Evolutionary conservation across 768 basidiomycete genomes (phyloP), one percentile per base, ranked within the genome.

Genomic region (Pisolithus marmoratus): DNA sequence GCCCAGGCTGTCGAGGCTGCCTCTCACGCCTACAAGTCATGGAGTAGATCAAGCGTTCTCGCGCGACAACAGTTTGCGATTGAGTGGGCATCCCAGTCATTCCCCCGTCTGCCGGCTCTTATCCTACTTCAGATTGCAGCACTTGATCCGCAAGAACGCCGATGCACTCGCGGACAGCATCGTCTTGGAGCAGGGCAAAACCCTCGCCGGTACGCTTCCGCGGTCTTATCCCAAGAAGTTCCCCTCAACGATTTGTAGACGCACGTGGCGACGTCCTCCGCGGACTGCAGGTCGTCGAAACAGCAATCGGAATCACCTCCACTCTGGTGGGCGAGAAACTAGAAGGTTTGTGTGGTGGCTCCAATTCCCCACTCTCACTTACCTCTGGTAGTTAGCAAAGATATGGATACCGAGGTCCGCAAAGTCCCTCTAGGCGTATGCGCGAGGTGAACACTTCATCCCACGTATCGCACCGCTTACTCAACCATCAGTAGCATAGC

Each of bases 151-250:
- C 42, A 75, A 90, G 65, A 84, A 97, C 65, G 79, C 85, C 8
- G 91, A 92, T 60, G 86, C 85, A 46, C 78, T 99, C 50, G 94
- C 94, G 1, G 77, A 75, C 40, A 92, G 86, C 59, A 97, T 97
- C 50, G 92, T 94, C 23, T 72, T 97, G 20, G 94, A 97, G 66
- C 95, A 98, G 70, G 95, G 95, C 15, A 97, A 97, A 73, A 99
- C 95, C 0, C 70, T 90, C 40, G 82, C 88, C 56, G 88, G 88
- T 88, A 58, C 15, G 70, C 55, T 26, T n/a, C 17, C 34, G 31
- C 23, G 4, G n/a, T 42, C 23, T 41, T 45, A 43, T 43, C 36
- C 50, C 34, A 46, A 38, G 38, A 40, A 17, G 41, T 4, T 54
- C 48, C 24, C 34, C 14, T 49, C 23, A 40, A 19, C 20, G 29